Conservation (phyloP, 371 early-diverging fungal species). For the Rhizomucor miehei region DNA sequence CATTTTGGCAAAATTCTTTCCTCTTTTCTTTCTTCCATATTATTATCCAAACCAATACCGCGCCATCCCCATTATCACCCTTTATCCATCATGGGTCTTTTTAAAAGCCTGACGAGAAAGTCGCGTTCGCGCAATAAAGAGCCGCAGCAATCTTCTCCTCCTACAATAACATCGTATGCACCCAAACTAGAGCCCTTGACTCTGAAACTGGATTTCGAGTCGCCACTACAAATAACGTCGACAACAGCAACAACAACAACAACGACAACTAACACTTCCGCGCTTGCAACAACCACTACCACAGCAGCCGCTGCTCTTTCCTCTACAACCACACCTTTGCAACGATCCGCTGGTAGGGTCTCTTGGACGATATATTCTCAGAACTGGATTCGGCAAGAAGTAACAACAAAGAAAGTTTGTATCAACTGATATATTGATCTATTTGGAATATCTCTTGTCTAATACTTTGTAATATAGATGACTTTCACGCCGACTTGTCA, state of each 20-base stretch:
- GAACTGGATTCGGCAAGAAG: conserved; percentile 20
- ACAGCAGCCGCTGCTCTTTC: too few relatives aligned
- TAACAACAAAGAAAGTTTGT: conserved; percentile 8
- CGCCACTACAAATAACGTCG: conserved; percentile 1
- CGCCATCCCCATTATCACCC: too few relatives aligned
- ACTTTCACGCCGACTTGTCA: conserved; percentile 28
- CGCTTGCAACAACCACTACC: conserved; percentile 15
- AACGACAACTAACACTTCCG: not conserved
- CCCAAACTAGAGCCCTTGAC: conserved; percentile 20
- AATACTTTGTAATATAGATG: too few relatives aligned
- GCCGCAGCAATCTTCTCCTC: conserved; percentile 10
- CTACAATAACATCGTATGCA: conserved; percentile 9
- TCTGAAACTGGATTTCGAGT: conserved; percentile 22
- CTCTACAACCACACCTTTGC: too few relatives aligned
- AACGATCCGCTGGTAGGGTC: conserved; percentile 4
- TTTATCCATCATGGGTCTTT: too few relatives aligned
- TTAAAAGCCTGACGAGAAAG: conserved; percentile 8
- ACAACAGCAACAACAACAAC: conserved; percentile 4
- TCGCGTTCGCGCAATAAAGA: conserved; percentile 20
- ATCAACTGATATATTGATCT: too few relatives aligned
- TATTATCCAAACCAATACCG: too few relatives aligned
- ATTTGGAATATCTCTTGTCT: too few relatives aligned
- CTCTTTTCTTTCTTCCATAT: too few relatives aligned
- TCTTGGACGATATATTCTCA: conserved; percentile 42
- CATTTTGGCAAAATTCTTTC: too few relatives aligned